Evolutionary conservation across 1,284 basidiomycete species (phyloP).

Genomic region (Anthracocystis walkeri): DNA sequence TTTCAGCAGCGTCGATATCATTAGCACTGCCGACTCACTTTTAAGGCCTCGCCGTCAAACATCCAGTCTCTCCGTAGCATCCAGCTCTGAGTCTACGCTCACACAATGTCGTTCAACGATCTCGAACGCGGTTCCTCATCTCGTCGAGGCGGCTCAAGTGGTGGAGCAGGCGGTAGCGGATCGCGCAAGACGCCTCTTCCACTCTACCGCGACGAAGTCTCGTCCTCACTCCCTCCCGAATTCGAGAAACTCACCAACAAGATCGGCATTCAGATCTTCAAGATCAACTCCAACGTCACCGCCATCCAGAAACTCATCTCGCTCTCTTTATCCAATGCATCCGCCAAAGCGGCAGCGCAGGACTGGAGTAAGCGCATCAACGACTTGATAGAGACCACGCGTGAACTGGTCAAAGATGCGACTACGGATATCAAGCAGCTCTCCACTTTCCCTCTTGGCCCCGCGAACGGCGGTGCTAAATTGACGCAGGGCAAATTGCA

Average conservation of each 20-base stretch:
- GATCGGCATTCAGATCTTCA: constrained; percentile 94
- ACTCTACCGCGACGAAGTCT: constrained; percentile 40
- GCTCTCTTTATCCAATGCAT: constrained; percentile 71
- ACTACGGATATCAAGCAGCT: constrained; percentile 89
- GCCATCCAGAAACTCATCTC: constrained; percentile 92
- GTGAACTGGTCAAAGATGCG: constrained; percentile 91
- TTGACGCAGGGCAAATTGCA: constrained; percentile 84
- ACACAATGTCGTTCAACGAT: constrained; percentile 73
- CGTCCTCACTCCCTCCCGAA: constrained; percentile 37
- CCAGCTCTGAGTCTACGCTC: neutral
- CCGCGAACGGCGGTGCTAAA: constrained; percentile 36
- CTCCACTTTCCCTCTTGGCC: constrained; percentile 19
- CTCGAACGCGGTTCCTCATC: constrained; percentile 70
- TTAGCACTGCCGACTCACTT: neutral
- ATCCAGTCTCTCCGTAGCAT: neutral
- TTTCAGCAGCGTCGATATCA: neutral
- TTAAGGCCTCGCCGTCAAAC: no score
- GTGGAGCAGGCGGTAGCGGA: constrained; percentile 27
- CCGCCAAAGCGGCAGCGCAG: constrained; percentile 28
- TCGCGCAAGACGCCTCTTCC: constrained; percentile 52
- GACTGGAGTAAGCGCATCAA: constrained; percentile 76
- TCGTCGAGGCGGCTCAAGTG: constrained; percentile 17
- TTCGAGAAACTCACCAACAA: constrained; percentile 85
- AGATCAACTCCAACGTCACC: constrained; percentile 96
- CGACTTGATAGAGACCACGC: constrained; percentile 91